Evolutionary conservation across 2,329 filamentous ascomycete genomes (phyloP).

Genomic region (Gliomastix tumulicola): DNA sequence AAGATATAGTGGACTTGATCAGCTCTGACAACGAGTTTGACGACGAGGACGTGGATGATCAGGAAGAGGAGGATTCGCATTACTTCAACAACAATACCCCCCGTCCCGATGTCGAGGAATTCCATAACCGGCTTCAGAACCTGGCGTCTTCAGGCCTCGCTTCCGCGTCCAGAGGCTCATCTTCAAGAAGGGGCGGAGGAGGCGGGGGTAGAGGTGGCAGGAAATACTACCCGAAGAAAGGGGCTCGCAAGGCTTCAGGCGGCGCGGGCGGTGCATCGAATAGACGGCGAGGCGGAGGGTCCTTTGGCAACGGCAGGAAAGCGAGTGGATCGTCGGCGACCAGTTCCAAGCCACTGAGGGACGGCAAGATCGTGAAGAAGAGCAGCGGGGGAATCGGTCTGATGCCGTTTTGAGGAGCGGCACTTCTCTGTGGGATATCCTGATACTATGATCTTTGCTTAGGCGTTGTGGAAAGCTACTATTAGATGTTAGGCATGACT

Average conservation of each 20-base stretch:
- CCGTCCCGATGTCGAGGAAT: slow-evolving; percentile 22
- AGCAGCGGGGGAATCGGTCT: slow-evolving; percentile 24
- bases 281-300: too few relatives aligned
- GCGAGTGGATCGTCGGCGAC: slow-evolving; percentile 18
- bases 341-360: slow-evolving; percentile 13
- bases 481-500: too few relatives aligned
- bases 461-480: too few relatives aligned
- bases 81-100: slow-evolving; percentile 30
- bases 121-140: slow-evolving; percentile 20
- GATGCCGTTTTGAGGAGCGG: slow-evolving; percentile 24
- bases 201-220: slow-evolving; percentile 1
- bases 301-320: slow-evolving; percentile 12
- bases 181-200: slow-evolving; percentile 1
- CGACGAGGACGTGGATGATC: slow-evolving; percentile 27
- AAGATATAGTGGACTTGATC: slow-evolving; percentile 49
- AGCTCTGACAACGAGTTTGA: slow-evolving; percentile 34
- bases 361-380: slow-evolving; percentile 23
- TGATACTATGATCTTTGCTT: too few relatives aligned
- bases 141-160: slow-evolving; percentile 4
- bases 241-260: slow-evolving; percentile 19
- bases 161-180: not conserved
- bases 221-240: slow-evolving; percentile 19
- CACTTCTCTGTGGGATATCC: too few relatives aligned
- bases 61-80: slow-evolving; percentile 33
- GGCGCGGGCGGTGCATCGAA: too few relatives aligned